Base-by-base conservation (phyloP, 768 basidiomycete genomes). In the Trametes coccinea region DNA sequence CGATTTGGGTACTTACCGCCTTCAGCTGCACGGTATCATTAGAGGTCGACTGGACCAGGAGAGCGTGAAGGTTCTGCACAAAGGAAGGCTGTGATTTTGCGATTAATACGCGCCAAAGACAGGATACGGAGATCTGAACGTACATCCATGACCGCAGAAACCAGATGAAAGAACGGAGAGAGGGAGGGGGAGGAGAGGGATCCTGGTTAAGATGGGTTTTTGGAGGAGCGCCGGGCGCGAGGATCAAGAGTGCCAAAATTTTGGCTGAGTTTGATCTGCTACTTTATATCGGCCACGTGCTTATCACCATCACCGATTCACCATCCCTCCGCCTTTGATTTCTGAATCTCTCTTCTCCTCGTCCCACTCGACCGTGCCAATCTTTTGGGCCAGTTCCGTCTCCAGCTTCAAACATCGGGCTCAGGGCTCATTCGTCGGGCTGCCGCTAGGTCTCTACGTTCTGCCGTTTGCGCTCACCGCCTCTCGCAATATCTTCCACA, bases 1-100 rank as follows among this genome's bases (percentile, higher is more conserved):
- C 57, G 34, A 17, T 61, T 40, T 17, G 40, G 68, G 69, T 60
- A 71, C 92, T 75, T 77, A 96, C 96, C 69, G 88, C 84, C 79
- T 97, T 96, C 73, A 98, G 84, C 70, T 87, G 82, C 62, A 82
- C 79, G 45, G 96, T 98, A 78, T 99, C 94, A 69, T 92, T 92
- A 41, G 89, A 87, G 57, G 88, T 88, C 27, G 90, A 90, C 73
- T 93, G 92, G 61, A 89, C 78, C 54, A 99, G 88, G 62, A 97
- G 85, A 76, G 83, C 81, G 77, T 96, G 92, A 65, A 98, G 78
- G 67, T 82, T 82, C 76, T 94, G 88, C 67, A 92, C 83, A 74
- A 85, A 95, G 75, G 75, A 81, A 37, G 85, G 82, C 89, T 92
- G 66, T 41, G 49, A 46, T 52, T 16, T 27, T 4, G 55, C 47